Evolutionary conservation across 768 basidiomycete species (phyloP), one percentile per base, ranked within the genome.

Genomic region (Ramaria sp.): DNA sequence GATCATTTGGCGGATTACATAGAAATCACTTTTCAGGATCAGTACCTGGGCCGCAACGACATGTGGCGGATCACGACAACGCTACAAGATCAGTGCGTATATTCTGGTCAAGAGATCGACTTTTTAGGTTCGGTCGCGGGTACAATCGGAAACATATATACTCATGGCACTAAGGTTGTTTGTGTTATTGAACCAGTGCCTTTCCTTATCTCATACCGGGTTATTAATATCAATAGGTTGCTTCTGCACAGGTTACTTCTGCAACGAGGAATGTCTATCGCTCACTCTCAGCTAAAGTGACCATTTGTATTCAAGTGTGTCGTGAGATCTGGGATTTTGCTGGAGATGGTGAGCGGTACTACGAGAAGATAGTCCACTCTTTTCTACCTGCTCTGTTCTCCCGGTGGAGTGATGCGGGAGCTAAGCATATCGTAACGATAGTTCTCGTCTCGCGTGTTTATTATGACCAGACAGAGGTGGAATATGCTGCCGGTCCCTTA

Each of bases 361-460:
- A 90, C 64, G 96, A 98, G 66, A 98, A 98, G 70, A 88, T 95
- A n/a, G 86, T 95, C 2, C 93, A 97, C 65, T 90, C 93, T 3
- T 97, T 97, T 71, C 79, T 99, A 7, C 93, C 95, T 1, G 78
- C 86, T 13, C 77, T 98, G 3, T 93, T 97, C 61, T 67, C 77
- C 10, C 85, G 82, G 58, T 98, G 93, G 93, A 73, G 78, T 43
- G 82, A 86, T 54, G 77, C 83, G 3, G 81, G 83, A 34, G 89
- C 95, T 25, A 94, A 92, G 50, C 96, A 99, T 63, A 88, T 85
- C 7, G 87, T 95, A 53, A 93, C 93, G 16, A 88, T 99, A 60
- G 89, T 97, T 52, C 79, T 98, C 48, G 88, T 97, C 57, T 93
- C 93, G 1, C 80, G 96, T 44, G 89, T 98, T 15, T 85, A 81